Evolutionary conservation across 148 eudicot species (phyloP).

Genomic region (Vaccinium corymbosum): DNA sequence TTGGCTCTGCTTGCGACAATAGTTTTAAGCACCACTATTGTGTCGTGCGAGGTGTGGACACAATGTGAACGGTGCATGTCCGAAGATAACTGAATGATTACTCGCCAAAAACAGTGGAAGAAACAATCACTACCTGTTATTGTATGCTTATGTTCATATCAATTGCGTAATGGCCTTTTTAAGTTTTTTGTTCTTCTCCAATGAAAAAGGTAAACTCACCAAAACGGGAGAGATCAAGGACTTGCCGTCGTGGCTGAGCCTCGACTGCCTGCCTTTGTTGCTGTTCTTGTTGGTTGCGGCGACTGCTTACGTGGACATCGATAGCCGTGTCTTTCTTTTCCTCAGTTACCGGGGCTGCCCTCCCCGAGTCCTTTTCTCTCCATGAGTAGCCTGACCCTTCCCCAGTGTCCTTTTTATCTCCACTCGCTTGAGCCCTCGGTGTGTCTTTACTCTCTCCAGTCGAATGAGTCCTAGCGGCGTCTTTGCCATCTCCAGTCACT

Average conservation of each 20-base stretch:
- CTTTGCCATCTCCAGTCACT: background rate
- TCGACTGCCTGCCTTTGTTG: slow-evolving; percentile 24
- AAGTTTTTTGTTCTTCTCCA: too few species aligned
- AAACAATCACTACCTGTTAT: background rate
- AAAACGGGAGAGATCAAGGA: slow-evolving; percentile 52
- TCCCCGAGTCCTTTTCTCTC: background rate
- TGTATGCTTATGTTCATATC: background rate
- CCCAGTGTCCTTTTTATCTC: background rate
- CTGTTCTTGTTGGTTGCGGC: slow-evolving; percentile 18
- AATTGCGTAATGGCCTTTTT: too few species aligned
- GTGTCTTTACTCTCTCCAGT: background rate
- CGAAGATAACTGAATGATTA: too few species aligned
- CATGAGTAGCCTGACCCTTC: background rate
- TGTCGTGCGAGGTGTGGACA: too few species aligned
- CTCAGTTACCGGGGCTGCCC: background rate
- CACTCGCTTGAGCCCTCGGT: background rate
- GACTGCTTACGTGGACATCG: slow-evolving; percentile 24
- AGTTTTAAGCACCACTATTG: too few species aligned
- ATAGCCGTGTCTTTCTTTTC: slow-evolving; percentile 26
- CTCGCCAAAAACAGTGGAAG: too few species aligned
- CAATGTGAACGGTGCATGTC: too few species aligned
- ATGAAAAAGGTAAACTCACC: slow-evolving; percentile 35
- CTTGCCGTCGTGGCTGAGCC: slow-evolving; percentile 39
- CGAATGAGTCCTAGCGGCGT: background rate
- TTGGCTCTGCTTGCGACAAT: too few species aligned